Base-by-base conservation (phyloP, 1,284 basidiomycete genomes). In the Marasmius fiardii region DNA sequence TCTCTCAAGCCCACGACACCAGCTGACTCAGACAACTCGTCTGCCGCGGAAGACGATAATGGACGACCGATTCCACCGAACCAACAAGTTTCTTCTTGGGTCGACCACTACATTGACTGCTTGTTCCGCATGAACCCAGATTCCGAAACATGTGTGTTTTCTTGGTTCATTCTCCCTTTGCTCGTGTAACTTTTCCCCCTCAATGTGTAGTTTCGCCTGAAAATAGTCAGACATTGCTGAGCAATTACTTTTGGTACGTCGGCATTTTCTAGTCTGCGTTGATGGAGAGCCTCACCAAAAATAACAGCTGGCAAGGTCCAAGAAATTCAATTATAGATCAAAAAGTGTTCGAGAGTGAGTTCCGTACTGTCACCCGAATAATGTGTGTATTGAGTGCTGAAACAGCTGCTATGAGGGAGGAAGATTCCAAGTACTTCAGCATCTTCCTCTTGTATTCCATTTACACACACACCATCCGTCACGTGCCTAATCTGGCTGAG, bases 231-330 rank as follows among this genome's bases (percentile, higher is more conserved):
- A 24, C 53, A 3, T 43, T 60, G 8, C 49, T 60, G 12, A 51
- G 53, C 24, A 60, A 58, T 41, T 60, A 58, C 33, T 60, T 60
- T 33, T 60, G 56, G 59, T 58, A 45, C 23, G 53, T 23, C 24
- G 12, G n/a, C 18, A 16, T 18, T 14, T 28, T 50, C 11, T 34
- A n/a, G 6, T 23, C 24, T 26, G 37, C 31, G 18, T 34, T 20
- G 20, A n/a, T 50, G 20, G 10, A n/a, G 24, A 33, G 10, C 2
- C 21, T 34, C 28, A 37, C 50, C 14, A 37, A 26, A 34, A 31
- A 28, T 33, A 21, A 31, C n/a, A 60, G 59, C 34, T 60, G 59
- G 59, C 59, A 60, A 52, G 53, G 53, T 51, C 59, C 59, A 20
- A 24, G 59, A 21, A 58, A 60, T 49, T 52, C 43, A 14, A 55